Conservation (phyloP, 2,329 filamentous ascomycete species). For the Hymenoscyphus repandus region DNA sequence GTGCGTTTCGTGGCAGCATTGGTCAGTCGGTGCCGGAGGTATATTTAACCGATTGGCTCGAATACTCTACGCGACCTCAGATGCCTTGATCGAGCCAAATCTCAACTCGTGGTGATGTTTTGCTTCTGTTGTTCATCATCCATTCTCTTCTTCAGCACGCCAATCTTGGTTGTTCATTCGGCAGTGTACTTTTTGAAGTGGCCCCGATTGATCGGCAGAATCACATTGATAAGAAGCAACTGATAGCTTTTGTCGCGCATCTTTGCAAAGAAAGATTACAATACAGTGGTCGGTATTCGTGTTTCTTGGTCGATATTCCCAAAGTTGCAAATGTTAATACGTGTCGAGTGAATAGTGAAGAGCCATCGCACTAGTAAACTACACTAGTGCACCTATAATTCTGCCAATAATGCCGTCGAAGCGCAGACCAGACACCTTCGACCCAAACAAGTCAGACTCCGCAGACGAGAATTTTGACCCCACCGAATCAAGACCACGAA, state of each 20-base stretch:
- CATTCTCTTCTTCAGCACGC: not conserved
- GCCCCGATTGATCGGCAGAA: not conserved
- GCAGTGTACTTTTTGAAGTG: not conserved
- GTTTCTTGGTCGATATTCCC: no score
- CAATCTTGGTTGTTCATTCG: not conserved
- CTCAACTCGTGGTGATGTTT: not conserved
- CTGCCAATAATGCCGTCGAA: constrained; percentile 26
- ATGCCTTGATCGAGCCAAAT: not conserved
- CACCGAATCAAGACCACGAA: constrained; percentile 36
- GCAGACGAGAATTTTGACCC: constrained; percentile 64
- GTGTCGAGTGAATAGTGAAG: not conserved
- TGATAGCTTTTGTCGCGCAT: not conserved
- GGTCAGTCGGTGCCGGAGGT: no score
- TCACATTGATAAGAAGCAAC: not conserved
- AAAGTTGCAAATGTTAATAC: no score
- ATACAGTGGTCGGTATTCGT: not conserved
- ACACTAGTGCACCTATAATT: not conserved
- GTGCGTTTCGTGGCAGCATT: no score
- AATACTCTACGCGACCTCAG: no score
- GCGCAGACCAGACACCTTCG: constrained; percentile 57
- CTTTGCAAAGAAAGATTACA: not conserved
- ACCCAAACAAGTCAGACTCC: constrained; percentile 62
- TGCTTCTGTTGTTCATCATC: not conserved
- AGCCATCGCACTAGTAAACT: not conserved
- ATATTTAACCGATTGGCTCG: no score